Evolutionary conservation across 345 rosid genomes (phyloP).

Genomic region (Eucalyptus globulus): DNA sequence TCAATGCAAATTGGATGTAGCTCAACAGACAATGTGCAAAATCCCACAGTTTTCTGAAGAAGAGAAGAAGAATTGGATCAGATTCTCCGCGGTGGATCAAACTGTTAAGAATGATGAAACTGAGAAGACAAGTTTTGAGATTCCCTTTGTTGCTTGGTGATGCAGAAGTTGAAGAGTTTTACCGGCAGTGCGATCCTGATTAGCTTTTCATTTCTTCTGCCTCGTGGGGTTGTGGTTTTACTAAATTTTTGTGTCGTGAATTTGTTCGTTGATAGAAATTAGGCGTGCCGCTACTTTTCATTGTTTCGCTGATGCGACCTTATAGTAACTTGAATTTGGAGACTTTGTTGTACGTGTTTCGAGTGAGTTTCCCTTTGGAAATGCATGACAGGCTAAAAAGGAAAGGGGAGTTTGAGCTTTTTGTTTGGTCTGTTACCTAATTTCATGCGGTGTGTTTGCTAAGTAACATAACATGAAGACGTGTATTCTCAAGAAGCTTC

Average conservation of each 20-base stretch:
- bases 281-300: not conserved
- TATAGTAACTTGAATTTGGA: not conserved
- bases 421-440: not conserved
- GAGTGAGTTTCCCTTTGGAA: not conserved
- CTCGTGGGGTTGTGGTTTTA: not conserved
- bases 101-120: no score
- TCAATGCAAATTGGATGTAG: no score
- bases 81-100: no score
- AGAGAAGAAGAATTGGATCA: no score
- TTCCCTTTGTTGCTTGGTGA: not conserved
- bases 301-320: not conserved
- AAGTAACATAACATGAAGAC: not conserved
- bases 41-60: no score
- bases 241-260: not conserved
- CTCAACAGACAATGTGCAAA: no score
- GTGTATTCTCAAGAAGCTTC: not conserved
- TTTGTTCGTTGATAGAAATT: not conserved
- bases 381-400: not conserved
- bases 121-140: no score
- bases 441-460: not conserved
- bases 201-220: not conserved
- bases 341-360: not conserved
- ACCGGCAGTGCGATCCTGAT: slow-evolving; percentile 63
- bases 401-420: not conserved
- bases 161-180: slow-evolving; percentile 59